Conservation (phyloP, 768 basidiomycete genomes). For the Suillus alpinus region DNA sequence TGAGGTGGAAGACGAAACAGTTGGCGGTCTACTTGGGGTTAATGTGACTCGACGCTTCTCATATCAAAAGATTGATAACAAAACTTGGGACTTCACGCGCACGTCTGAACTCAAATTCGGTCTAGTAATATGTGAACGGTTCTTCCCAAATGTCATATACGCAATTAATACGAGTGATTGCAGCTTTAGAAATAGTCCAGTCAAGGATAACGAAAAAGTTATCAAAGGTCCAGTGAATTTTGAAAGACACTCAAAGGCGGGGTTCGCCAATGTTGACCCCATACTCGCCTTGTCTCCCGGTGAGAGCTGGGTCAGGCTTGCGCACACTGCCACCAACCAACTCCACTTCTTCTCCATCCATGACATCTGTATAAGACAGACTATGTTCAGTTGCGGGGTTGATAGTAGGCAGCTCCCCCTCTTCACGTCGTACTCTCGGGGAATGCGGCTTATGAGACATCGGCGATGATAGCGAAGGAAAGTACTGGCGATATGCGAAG, state of each 20-base stretch:
- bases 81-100: no score
- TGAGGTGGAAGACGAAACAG: neutral
- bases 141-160: neutral
- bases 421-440: slow-evolving; percentile 55
- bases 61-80: neutral
- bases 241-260: slow-evolving; percentile 10
- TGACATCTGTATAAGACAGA: slow-evolving; percentile 13
- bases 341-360: slow-evolving; percentile 25
- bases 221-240: neutral
- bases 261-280: slow-evolving; percentile 19
- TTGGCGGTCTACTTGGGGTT: neutral
- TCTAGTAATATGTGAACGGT: neutral
- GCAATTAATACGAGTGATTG: neutral
- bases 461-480: slow-evolving; percentile 64
- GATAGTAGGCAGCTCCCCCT: slow-evolving; percentile 41
- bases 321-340: slow-evolving; percentile 18
- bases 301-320: slow-evolving; percentile 7
- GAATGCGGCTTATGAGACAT: slow-evolving; percentile 68
- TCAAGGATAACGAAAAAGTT: neutral
- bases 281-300: slow-evolving; percentile 29
- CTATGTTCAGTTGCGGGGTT: slow-evolving; percentile 7
- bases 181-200: neutral
- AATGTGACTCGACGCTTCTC: neutral
- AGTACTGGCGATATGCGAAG: slow-evolving; percentile 83
- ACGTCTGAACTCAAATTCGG: neutral